phyloP scores from a whole-genome alignment of 164 flowering plant genomes.

The Tetracentron sinense region DNA sequence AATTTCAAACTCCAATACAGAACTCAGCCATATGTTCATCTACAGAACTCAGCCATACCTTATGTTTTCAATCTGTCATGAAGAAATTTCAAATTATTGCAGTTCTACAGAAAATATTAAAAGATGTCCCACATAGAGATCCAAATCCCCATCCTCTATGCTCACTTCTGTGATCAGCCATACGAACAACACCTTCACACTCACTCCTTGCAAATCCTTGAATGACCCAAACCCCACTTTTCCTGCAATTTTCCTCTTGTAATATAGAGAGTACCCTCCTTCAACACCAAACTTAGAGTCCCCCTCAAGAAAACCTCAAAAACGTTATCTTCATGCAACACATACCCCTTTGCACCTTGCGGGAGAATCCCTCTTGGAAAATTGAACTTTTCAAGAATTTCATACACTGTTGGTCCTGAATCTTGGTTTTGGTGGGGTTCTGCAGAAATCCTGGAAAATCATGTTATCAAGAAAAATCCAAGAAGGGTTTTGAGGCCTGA shows the following conservation, averaged over 20 bases:
- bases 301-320: slow-evolving; percentile 22
- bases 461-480: slow-evolving; percentile 15
- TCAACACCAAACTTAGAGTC: slow-evolving; percentile 23
- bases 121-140: slow-evolving; percentile 28
- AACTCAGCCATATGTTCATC: too few species aligned
- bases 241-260: slow-evolving; percentile 24
- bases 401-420: slow-evolving; percentile 20
- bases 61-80: too few species aligned
- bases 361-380: slow-evolving; percentile 36
- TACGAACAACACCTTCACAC: slow-evolving; percentile 25
- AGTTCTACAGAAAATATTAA: too few species aligned
- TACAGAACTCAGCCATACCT: too few species aligned
- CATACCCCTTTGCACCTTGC: slow-evolving; percentile 23
- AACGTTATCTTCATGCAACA: slow-evolving; percentile 22
- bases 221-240: slow-evolving; percentile 21
- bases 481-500: slow-evolving; percentile 18
- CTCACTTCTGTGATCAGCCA: slow-evolving; percentile 25
- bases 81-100: too few species aligned
- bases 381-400: slow-evolving; percentile 28
- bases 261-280: slow-evolving; percentile 24
- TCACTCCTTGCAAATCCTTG: slow-evolving; percentile 29
- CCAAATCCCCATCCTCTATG: slow-evolving; percentile 13
- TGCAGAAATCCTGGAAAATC: slow-evolving; percentile 11
- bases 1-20: too few species aligned
- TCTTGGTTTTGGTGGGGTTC: neutral